Evolutionary conservation across 164 flowering plant genomes (phyloP).

Genomic region (Magnolia sinica): DNA sequence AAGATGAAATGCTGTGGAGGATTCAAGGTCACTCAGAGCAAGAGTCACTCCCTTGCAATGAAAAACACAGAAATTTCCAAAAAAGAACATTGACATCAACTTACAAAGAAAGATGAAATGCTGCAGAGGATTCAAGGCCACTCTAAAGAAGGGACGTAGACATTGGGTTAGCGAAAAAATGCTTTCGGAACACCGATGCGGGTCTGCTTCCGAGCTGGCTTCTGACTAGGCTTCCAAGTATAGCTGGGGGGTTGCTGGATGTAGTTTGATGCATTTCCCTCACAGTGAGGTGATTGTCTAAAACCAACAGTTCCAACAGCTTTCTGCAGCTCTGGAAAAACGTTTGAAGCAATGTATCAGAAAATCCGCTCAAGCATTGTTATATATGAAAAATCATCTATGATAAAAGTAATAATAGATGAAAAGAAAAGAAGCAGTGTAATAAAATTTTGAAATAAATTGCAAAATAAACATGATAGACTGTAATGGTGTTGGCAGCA

Average conservation of each 20-base stretch:
- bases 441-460: background rate
- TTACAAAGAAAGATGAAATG: background rate
- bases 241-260: constrained; percentile 46
- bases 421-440: background rate
- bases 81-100: background rate
- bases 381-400: background rate
- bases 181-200: constrained; percentile 40
- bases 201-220: constrained; percentile 28
- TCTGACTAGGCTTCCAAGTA: constrained; percentile 40
- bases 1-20: background rate
- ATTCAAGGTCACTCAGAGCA: background rate
- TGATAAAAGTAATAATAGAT: background rate
- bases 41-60: too few relatives aligned
- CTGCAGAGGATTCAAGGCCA: background rate
- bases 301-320: constrained; percentile 68
- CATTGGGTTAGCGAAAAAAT: constrained; percentile 81
- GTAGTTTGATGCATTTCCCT: constrained; percentile 66
- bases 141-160: constrained; percentile 47
- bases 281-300: constrained; percentile 64
- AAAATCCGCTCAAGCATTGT: background rate
- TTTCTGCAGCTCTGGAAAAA: constrained; percentile 67
- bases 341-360: constrained; percentile 4
- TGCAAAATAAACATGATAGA: background rate
- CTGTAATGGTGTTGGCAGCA: background rate
- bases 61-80: too few relatives aligned